Evolutionary conservation across 2,329 filamentous ascomycete genomes (phyloP).

Genomic region (Claviceps quebecensis): DNA sequence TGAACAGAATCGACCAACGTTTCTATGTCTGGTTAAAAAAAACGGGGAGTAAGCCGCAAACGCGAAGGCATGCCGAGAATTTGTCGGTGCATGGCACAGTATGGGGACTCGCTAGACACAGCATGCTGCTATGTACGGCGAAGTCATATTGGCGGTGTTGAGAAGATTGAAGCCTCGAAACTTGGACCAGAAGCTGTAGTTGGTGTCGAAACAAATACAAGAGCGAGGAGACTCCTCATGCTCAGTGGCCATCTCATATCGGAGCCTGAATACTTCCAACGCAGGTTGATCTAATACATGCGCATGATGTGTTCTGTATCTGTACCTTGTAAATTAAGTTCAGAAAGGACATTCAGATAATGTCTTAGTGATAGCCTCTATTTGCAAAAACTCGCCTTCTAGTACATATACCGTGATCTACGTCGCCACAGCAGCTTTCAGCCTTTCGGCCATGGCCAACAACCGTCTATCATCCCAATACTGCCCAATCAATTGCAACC

Average conservation of each 20-base stretch:
- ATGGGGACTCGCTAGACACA: background rate
- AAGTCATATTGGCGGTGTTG: too few species aligned
- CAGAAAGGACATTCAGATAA: background rate
- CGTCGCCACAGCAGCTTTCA: slow-evolving; percentile 17
- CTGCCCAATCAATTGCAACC: slow-evolving; percentile 69
- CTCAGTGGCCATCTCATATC: too few species aligned
- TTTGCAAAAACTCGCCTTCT: slow-evolving; percentile 1
- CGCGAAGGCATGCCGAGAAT: background rate
- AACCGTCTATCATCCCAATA: slow-evolving; percentile 60
- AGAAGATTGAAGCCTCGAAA: too few species aligned
- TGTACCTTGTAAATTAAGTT: background rate
- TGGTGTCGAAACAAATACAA: too few species aligned
- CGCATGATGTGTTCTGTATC: too few species aligned
- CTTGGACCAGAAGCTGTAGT: too few species aligned
- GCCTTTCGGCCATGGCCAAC: slow-evolving; percentile 39
- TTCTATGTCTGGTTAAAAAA: background rate
- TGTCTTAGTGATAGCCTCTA: background rate
- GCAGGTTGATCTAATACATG: too few species aligned
- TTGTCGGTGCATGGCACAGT: background rate
- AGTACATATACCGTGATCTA: slow-evolving; percentile 8
- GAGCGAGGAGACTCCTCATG: too few species aligned
- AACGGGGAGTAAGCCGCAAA: background rate
- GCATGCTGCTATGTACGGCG: background rate
- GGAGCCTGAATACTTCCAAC: too few species aligned
- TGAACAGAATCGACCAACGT: background rate